phyloP scores from a whole-genome alignment of 108 stramenopile species.

The Nitzschia sp. region DNA sequence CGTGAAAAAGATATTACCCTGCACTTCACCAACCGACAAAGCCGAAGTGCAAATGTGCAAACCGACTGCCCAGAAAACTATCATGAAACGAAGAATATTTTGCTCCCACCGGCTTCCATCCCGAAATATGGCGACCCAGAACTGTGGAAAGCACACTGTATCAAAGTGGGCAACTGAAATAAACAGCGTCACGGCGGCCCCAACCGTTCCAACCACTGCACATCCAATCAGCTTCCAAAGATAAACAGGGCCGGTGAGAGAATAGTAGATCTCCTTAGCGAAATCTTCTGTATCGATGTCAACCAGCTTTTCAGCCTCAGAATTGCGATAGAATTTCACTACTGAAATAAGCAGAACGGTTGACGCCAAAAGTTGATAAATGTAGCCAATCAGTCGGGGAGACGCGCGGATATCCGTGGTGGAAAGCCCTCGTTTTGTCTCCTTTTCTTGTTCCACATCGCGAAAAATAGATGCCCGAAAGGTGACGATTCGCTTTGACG shows the following conservation, averaged over 20 bases:
- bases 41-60: slow-evolving; percentile 52
- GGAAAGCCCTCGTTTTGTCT: slow-evolving; percentile 25
- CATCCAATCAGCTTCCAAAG: slow-evolving; percentile 50
- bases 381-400: slow-evolving; percentile 54
- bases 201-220: slow-evolving; percentile 27
- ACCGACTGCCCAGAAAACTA: slow-evolving; percentile 35
- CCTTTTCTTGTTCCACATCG: neutral
- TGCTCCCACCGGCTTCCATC: slow-evolving; percentile 50
- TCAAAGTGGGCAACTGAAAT: slow-evolving; percentile 56
- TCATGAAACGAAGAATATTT: slow-evolving; percentile 28
- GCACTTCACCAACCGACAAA: slow-evolving; percentile 62
- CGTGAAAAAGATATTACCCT: slow-evolving; percentile 76
- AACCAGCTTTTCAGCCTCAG: slow-evolving; percentile 9
- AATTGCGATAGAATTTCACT: slow-evolving; percentile 33
- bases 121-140: slow-evolving; percentile 46
- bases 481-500: slow-evolving; percentile 15
- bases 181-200: slow-evolving; percentile 21
- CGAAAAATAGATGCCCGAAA: slow-evolving; percentile 34
- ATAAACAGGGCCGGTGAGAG: slow-evolving; percentile 26
- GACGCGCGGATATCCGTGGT: slow-evolving; percentile 54
- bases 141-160: slow-evolving; percentile 46
- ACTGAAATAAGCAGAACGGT: slow-evolving; percentile 48
- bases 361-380: slow-evolving; percentile 43
- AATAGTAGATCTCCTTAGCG: slow-evolving; percentile 14
- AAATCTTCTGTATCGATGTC: slow-evolving; percentile 6